phyloP scores from a whole-genome alignment of 139 green algal species.

The Astrephomene gubernaculifera region DNA sequence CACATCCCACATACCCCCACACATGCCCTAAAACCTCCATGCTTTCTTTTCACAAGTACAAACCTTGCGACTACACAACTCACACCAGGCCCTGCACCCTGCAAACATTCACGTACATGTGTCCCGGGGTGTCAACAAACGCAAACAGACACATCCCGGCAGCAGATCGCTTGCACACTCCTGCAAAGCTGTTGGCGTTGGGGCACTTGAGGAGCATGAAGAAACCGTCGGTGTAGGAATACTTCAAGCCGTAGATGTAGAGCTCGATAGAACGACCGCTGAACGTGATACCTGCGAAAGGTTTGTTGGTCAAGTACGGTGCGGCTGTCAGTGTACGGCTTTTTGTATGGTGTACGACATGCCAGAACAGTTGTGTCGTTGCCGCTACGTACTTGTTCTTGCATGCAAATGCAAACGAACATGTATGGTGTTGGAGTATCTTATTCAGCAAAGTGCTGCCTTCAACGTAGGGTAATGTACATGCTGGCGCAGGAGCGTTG shows the following conservation, averaged over 20 bases:
- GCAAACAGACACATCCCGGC: conserved; percentile 3
- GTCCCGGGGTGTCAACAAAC: conserved; percentile 34
- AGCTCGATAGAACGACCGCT: conserved; percentile 2
- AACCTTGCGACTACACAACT: neutral
- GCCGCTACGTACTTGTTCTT: neutral
- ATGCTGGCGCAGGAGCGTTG: neutral
- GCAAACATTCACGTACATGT: neutral
- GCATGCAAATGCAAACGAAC: neutral
- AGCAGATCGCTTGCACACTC: neutral
- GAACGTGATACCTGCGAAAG: neutral
- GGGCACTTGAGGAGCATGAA: conserved; percentile 21
- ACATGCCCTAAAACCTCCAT: neutral
- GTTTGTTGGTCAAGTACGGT: neutral
- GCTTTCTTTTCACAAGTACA: neutral
- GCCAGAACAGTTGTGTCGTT: neutral
- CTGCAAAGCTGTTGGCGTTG: neutral
- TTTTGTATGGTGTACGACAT: neutral
- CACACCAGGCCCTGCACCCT: neutral
- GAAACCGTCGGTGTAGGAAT: conserved; percentile 1
- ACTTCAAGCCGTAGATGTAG: conserved; percentile 30
- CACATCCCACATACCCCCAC: neutral
- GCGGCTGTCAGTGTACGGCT: neutral
- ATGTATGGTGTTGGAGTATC: neutral
- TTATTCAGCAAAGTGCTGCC: neutral
- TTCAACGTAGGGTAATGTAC: neutral